A percentile compares a stretch with the other conserved stretches of the same genome.
phyloP scores from a whole-genome alignment of 176 grass and related monocot genomes.

The Aegilops umbellulata region DNA sequence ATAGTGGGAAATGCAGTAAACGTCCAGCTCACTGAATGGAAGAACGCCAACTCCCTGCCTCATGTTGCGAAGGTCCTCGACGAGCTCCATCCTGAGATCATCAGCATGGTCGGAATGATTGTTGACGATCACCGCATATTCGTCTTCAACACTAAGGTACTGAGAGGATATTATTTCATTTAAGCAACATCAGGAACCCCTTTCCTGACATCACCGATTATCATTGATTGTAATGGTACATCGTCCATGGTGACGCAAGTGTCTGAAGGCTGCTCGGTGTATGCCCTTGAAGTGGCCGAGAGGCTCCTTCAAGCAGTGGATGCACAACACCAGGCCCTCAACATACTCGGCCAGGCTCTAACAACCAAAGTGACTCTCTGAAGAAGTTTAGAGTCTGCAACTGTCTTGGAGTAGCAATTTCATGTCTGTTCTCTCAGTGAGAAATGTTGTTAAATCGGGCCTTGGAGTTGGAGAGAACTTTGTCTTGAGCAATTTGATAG shows the following conservation, averaged over 20 bases:
- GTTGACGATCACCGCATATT: conserved; percentile 75
- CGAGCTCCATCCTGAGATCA: conserved; percentile 62
- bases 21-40: conserved; percentile 72
- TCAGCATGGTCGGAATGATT: conserved; percentile 47
- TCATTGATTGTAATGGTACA: not conserved
- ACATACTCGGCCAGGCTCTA: conserved; percentile 9
- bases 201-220: not conserved
- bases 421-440: not conserved
- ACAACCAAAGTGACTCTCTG: not conserved
- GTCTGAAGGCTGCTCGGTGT: conserved; percentile 56
- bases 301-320: conserved; percentile 67
- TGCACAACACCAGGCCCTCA: conserved; percentile 21
- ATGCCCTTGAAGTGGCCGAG: conserved; percentile 55
- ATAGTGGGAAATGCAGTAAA: conserved; percentile 76
- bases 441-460: not conserved
- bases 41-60: conserved; percentile 62
- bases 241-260: conserved; percentile 37
- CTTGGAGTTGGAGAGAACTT: no score
- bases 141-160: conserved; percentile 83
- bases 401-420: not conserved
- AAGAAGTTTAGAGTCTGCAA: not conserved
- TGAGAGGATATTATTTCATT: not conserved
- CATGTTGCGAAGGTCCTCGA: conserved; percentile 55
- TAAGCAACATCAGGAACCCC: not conserved
- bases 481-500: no score